Evolutionary conservation across 305 asterid species (phyloP).

Genomic region (Lippia alba): DNA sequence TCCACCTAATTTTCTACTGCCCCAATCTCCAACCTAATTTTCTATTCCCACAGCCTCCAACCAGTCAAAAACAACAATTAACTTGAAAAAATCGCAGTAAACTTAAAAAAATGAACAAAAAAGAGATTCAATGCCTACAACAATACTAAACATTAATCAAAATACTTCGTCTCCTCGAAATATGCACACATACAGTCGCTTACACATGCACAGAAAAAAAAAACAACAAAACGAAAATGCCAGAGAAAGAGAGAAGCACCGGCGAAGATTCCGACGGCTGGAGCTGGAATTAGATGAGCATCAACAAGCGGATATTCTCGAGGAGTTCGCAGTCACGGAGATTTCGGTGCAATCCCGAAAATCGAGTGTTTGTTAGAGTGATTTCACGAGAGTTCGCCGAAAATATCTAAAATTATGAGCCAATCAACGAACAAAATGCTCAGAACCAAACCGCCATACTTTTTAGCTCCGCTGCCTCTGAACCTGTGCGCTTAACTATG

Average conservation of each 20-base stretch:
- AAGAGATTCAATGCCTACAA: neutral
- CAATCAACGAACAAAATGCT: neutral
- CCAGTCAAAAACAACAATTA: neutral
- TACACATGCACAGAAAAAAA: neutral
- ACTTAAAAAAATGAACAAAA: too few relatives aligned
- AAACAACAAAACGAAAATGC: neutral
- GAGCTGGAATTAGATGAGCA: slow-evolving; percentile 40
- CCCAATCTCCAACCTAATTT: neutral
- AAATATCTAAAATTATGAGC: neutral
- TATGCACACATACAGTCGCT: neutral
- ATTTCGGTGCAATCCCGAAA: slow-evolving; percentile 27
- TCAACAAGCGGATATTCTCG: slow-evolving; percentile 38
- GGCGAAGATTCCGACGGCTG: slow-evolving; percentile 2
- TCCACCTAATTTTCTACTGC: neutral
- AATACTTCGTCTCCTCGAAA: neutral
- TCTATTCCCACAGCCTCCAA: neutral
- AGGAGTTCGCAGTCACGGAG: neutral
- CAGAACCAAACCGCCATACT: neutral
- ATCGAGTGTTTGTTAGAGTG: slow-evolving; percentile 30
- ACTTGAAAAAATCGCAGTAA: neutral
- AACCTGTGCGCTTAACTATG: neutral
- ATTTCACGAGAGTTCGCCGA: neutral
- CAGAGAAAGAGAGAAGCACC: neutral
- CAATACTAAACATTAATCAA: slow-evolving; percentile 1
- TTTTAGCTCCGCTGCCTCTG: neutral